A percentile compares a stretch with the other conserved stretches of the same genome.
Evolutionary conservation across 768 basidiomycete genomes (phyloP).

Genomic region (Tubosaeta sp.): DNA sequence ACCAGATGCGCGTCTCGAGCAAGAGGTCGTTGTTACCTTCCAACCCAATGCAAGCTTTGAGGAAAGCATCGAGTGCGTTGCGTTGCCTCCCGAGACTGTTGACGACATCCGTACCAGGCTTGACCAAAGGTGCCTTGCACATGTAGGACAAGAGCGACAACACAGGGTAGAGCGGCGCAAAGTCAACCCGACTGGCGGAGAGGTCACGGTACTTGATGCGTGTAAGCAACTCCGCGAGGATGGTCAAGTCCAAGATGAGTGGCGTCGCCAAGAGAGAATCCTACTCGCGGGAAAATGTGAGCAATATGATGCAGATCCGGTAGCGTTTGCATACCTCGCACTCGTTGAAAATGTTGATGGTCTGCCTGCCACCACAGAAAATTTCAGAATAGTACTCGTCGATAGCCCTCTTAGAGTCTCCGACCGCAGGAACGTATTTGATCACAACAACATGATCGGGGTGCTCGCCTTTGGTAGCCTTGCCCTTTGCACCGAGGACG

Average conservation of each 20-base stretch:
- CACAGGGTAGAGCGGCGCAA: constrained; percentile 83
- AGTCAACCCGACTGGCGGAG: constrained; percentile 47
- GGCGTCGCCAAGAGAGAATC: constrained; percentile 96
- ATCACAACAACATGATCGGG: constrained; percentile 97
- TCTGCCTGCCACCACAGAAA: constrained; percentile 90
- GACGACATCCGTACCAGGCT: constrained; percentile 89
- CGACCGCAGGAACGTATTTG: constrained; percentile 95
- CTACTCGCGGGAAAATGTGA: constrained; percentile 32
- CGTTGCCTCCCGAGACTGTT: constrained; percentile 95
- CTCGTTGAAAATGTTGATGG: constrained; percentile 97
- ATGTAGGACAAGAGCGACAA: constrained; percentile 93
- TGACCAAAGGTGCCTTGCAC: constrained; percentile 97
- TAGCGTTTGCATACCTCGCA: constrained; percentile 65
- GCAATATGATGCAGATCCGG: background rate
- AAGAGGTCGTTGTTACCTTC: constrained; percentile 82
- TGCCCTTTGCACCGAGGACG: constrained; percentile 48
- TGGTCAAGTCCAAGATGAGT: constrained; percentile 88
- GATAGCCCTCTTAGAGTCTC: constrained; percentile 98
- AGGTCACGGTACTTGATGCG: constrained; percentile 83
- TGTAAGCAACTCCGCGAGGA: constrained; percentile 91
- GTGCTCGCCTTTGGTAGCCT: constrained; percentile 82
- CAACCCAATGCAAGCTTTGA: constrained; percentile 90
- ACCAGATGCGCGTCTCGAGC: constrained; percentile 88
- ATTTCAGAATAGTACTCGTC: constrained; percentile 99
- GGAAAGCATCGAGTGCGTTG: constrained; percentile 87